A percentile compares a stretch with the other conserved stretches of the same genome.
These are phyloP conservation scores for Rhazya stricta DNA, from an alignment of 257 asterid genomes.

Conservation along the genomic window DNA sequence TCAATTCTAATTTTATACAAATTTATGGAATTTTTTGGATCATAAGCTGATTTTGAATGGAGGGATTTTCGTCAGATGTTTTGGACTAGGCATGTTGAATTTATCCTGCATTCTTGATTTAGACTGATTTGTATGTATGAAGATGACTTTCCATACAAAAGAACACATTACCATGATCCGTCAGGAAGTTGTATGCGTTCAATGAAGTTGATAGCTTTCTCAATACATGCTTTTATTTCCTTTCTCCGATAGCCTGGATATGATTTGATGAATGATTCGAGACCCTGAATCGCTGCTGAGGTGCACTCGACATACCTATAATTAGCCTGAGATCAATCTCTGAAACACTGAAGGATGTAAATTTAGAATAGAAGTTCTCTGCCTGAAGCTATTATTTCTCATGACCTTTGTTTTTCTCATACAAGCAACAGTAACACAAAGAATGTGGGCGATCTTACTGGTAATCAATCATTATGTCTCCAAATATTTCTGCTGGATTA, in stretches of 20 bases:
- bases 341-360: too few relatives aligned
- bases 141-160: not conserved
- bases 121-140: not conserved
- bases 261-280: slow-evolving; percentile 30
- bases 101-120: too few relatives aligned
- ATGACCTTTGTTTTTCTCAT: too few relatives aligned
- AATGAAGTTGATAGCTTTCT: slow-evolving; percentile 48
- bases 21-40: not conserved
- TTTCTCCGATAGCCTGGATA: slow-evolving; percentile 35
- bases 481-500: slow-evolving; percentile 70
- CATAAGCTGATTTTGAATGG: not conserved
- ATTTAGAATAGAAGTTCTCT: too few relatives aligned
- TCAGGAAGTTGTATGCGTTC: slow-evolving; percentile 49
- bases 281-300: slow-evolving; percentile 52
- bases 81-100: too few relatives aligned
- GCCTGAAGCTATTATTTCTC: too few relatives aligned
- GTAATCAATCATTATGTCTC: slow-evolving; percentile 65
- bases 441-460: slow-evolving; percentile 38
- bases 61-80: not conserved
- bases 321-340: not conserved
- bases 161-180: slow-evolving; percentile 52
- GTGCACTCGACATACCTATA: slow-evolving; percentile 72
- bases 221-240: slow-evolving; percentile 41
- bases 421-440: not conserved
- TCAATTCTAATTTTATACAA: not conserved